phyloP scores from a whole-genome alignment of 257 asterid species.

The Orobanche coerulescens region DNA sequence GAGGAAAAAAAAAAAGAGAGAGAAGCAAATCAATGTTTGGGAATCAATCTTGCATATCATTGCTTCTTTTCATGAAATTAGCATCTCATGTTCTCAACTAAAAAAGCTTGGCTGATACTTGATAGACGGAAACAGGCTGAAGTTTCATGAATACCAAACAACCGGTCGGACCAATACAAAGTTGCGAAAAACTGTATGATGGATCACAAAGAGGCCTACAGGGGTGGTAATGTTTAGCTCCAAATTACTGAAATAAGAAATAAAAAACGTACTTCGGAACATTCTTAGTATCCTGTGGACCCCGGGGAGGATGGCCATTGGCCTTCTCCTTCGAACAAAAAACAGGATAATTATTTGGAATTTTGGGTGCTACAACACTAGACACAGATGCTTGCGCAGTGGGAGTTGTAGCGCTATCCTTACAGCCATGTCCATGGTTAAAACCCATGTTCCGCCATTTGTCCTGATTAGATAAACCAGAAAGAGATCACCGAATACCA shows the following conservation, averaged over 20 bases:
- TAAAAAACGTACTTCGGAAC: constrained; percentile 19
- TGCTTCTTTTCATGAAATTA: not conserved
- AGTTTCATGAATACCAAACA: not conserved
- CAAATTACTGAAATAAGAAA: constrained; percentile 1
- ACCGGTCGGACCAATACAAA: not conserved
- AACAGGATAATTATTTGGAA: constrained; percentile 11
- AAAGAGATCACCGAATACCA: constrained; percentile 7
- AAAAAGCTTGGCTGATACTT: not conserved
- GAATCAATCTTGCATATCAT: not conserved
- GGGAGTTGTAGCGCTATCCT: constrained; percentile 22
- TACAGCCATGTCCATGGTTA: constrained; percentile 23
- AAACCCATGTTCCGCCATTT: constrained; percentile 43
- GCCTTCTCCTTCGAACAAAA: constrained; percentile 19
- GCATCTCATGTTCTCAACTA: not conserved
- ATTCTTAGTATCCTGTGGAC: constrained; percentile 19
- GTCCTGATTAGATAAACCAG: constrained; percentile 32
- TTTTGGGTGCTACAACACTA: constrained; percentile 4
- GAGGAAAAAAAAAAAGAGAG: too few species aligned
- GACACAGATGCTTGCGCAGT: constrained; percentile 15
- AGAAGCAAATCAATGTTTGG: not conserved
- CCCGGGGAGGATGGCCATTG: constrained; percentile 15
- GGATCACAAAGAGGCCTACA: not conserved
- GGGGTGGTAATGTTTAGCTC: not conserved
- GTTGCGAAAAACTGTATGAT: not conserved
- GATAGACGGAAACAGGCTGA: not conserved